phyloP scores from a whole-genome alignment of 164 flowering plant genomes.

The Vitis riparia region DNA sequence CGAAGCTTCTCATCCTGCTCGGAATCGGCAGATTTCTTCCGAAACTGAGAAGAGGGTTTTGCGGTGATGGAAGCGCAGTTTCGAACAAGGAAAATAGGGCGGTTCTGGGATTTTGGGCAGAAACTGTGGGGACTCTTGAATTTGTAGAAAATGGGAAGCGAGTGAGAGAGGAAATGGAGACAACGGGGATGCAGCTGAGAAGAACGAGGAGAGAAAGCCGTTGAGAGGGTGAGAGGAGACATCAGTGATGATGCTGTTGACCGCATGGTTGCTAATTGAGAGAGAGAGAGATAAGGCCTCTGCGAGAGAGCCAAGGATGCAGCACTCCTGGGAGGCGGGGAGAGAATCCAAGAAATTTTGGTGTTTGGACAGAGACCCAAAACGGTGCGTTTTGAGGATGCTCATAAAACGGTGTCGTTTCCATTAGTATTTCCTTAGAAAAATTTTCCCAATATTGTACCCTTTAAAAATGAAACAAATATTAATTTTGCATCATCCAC shows the following conservation, averaged over 20 bases:
- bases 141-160: slow-evolving; percentile 30
- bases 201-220: slow-evolving; percentile 16
- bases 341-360: too few relatives aligned
- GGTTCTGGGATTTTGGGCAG: slow-evolving; percentile 3
- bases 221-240: slow-evolving; percentile 24
- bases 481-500: too few relatives aligned
- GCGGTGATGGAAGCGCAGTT: slow-evolving; percentile 53
- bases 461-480: too few relatives aligned
- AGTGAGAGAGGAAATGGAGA: slow-evolving; percentile 29
- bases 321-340: too few relatives aligned
- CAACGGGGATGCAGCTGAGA: slow-evolving; percentile 19
- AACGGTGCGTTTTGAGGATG: too few relatives aligned
- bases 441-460: too few relatives aligned
- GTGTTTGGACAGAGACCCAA: too few relatives aligned
- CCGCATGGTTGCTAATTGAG: slow-evolving; percentile 9
- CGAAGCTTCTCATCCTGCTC: slow-evolving; percentile 67
- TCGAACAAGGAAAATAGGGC: slow-evolving; percentile 26
- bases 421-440: too few relatives aligned
- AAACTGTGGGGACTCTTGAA: slow-evolving; percentile 21
- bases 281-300: slow-evolving; percentile 9
- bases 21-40: slow-evolving; percentile 26
- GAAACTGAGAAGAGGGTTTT: slow-evolving; percentile 68
- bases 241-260: slow-evolving; percentile 22
- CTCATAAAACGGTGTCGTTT: too few relatives aligned
- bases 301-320: too few relatives aligned